phyloP scores from a whole-genome alignment of 306 rosid genomes.

The Alnus glutinosa region DNA sequence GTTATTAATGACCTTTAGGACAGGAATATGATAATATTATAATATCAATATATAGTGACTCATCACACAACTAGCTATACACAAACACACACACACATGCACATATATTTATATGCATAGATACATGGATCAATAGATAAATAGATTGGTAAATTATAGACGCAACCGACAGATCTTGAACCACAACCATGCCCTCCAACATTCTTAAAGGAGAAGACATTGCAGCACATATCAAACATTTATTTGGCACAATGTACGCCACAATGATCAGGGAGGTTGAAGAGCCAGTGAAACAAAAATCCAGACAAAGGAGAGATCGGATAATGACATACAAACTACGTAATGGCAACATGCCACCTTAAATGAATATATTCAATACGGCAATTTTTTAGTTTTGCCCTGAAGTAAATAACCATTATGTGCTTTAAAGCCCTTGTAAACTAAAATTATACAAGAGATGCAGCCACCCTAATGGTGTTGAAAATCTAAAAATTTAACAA shows the following conservation, averaged over 20 bases:
- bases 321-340: not conserved
- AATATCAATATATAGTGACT: not conserved
- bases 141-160: not conserved
- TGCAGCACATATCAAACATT: too few relatives aligned
- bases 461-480: too few relatives aligned
- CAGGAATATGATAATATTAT: not conserved
- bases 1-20: not conserved
- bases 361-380: not conserved
- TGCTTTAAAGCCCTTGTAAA: not conserved
- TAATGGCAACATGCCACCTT: not conserved
- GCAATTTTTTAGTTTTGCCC: not conserved
- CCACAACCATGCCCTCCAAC: not conserved
- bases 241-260: not conserved
- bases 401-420: not conserved
- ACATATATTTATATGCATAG: too few relatives aligned
- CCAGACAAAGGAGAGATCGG: not conserved
- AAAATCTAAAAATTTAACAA: too few relatives aligned
- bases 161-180: not conserved
- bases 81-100: not conserved
- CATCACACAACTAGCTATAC: not conserved
- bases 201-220: not conserved
- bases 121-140: too few relatives aligned
- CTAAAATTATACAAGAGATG: too few relatives aligned
- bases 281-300: not conserved
- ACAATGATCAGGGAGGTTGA: not conserved